Percentiles rank a stretch among this genome's conserved stretches.
phyloP scores from a whole-genome alignment of 1,284 basidiomycete species.

The Ganoderma lingzhi region DNA sequence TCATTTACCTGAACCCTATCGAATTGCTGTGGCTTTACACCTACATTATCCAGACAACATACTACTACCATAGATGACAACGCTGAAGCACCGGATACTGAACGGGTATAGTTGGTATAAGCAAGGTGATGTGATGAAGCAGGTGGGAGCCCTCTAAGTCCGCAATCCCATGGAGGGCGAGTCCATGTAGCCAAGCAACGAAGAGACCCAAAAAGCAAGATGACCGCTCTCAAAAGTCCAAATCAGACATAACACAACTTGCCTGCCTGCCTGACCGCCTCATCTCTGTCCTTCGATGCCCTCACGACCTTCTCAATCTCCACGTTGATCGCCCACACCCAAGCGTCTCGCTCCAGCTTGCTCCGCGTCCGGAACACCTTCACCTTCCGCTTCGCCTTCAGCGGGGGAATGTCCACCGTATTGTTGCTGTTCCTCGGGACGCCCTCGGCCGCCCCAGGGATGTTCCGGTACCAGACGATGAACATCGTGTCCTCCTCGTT shows the following conservation, averaged over 20 bases:
- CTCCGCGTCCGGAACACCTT: constrained; percentile 79
- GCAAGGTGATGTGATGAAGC: constrained; percentile 6
- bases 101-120: constrained; percentile 23
- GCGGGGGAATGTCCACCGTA: constrained; percentile 50
- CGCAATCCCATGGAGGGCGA: not conserved
- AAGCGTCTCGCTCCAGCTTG: constrained; percentile 83
- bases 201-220: not conserved
- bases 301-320: constrained; percentile 83
- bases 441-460: constrained; percentile 31
- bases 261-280: constrained; percentile 63
- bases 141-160: not conserved
- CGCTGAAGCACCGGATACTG: not conserved
- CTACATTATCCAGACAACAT: constrained; percentile 25
- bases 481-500: constrained; percentile 80
- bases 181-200: not conserved
- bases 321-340: constrained; percentile 86
- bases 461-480: constrained; percentile 69
- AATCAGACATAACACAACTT: constrained; percentile 44
- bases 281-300: constrained; percentile 64
- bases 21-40: constrained; percentile 23
- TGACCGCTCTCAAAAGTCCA: not conserved
- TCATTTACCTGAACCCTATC: not conserved
- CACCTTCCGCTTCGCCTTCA: constrained; percentile 70
- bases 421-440: constrained; percentile 22
- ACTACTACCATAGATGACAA: constrained; percentile 16